Evolutionary conservation across 2,329 filamentous ascomycete genomes (phyloP).

Genomic region (Mariannaea elegans): DNA sequence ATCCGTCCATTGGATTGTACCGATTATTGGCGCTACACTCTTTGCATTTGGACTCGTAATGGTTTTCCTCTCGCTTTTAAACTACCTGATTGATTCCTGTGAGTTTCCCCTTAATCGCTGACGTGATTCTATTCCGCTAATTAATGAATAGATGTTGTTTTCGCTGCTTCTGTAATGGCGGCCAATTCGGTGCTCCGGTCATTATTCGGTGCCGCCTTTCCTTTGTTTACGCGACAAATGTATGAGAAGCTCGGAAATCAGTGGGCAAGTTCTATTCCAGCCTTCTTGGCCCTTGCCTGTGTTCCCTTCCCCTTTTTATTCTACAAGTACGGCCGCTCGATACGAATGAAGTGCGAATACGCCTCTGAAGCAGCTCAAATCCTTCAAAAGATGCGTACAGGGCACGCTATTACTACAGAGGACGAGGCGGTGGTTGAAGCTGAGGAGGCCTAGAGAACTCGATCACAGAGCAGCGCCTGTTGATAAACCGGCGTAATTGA

Average conservation of each 20-base stretch:
- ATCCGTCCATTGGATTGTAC: conserved; percentile 5
- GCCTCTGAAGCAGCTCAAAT: not conserved
- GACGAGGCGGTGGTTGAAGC: not conserved
- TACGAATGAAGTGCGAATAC: conserved; percentile 3
- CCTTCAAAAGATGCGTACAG: not conserved
- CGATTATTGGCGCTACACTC: too few relatives aligned
- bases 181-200: conserved; percentile 12
- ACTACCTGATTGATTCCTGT: too few relatives aligned
- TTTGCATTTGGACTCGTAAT: too few relatives aligned
- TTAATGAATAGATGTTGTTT: not conserved
- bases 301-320: conserved; percentile 5
- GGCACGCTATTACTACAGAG: not conserved
- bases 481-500: not conserved
- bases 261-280: conserved; percentile 15
- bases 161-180: conserved; percentile 7
- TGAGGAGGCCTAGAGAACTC: not conserved
- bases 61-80: too few relatives aligned
- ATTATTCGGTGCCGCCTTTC: conserved; percentile 11
- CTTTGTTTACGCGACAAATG: conserved; percentile 2
- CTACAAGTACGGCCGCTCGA: not conserved
- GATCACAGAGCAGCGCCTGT: not conserved
- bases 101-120: not conserved
- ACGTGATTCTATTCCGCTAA: not conserved
- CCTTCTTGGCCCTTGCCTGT: conserved; percentile 1
- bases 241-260: conserved; percentile 9